Base-by-base conservation (phyloP, 768 basidiomycete species). In the Russula ochroleuca region DNA sequence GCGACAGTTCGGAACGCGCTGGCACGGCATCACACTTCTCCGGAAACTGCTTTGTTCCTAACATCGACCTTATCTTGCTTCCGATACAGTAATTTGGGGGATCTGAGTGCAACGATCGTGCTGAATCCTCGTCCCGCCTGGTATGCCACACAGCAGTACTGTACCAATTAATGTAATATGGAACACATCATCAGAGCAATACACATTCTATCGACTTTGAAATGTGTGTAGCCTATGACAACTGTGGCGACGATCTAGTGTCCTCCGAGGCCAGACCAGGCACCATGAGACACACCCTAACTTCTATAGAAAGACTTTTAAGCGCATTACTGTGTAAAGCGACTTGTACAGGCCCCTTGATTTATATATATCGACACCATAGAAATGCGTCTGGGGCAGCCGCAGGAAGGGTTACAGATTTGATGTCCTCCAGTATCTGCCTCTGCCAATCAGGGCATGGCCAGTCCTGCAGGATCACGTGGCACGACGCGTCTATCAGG, bases 1-100 rank as follows among this genome's bases (percentile, higher is more conserved):
- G 53, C 59, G 53, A 61, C 15, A 15, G 28, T 25, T 53, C 45
- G 45, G 63, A 50, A 54, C 53, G 63, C 53, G 58, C 63, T 49
- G 63, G 53, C 53, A 54, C 25, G 40, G 50, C 48, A 54, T 15
- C 25, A 15, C 3, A 17, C 21, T 9, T 43, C 41, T 17, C 21
- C 45, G 43, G 43, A 25, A 48, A 21, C 21, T 45, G 11, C 23
- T 23, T 48, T 23, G 47, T 23, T 14, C 21, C 9, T 23, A 47
- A 47, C 13, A 45, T 8, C 45, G 10, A 21, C 45, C n/a, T n/a
- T 15, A 41, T 41, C 41, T n/a, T n/a, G n/a, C n/a, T n/a, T n/a
- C n/a, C n/a, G n/a, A n/a, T n/a, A n/a, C n/a, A n/a, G n/a, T n/a
- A n/a, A 3, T 28, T 28, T 28, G 28, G 28, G 5, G 28, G 28